Base-by-base conservation (phyloP, 164 flowering plant species). In the Piper longum region DNA sequence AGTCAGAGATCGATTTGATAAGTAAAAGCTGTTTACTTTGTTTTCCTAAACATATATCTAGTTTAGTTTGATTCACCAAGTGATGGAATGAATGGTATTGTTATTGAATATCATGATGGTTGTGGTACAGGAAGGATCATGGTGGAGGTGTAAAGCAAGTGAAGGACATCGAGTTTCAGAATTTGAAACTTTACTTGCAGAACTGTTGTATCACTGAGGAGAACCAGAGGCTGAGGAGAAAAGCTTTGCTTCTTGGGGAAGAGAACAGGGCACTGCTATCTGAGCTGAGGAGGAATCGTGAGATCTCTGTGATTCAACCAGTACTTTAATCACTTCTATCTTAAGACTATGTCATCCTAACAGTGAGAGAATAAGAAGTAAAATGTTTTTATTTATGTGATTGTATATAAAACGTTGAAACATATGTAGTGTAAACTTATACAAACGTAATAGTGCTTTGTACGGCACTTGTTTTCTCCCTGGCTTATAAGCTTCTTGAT, bases 161-260 rank as follows among this genome's bases (percentile, higher is more conserved):
- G 43, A 66, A 68, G 41, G 70, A 66, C 41, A 63, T 83, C 77
- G 79, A 71, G 16, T 56, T 79, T 42, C 67, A 69, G 69, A 83
- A 83, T 73, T 58, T 76, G 74, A 75, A 78, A 78, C 77, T 83
- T n/a, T 81, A 78, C 67, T 55, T 81, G 75, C 71, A 78, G 66
- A 83, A 83, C 77, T 69, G 67, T 63, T 73, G 68, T 44, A 83
- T 83, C 6, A 68, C 76, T 16, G 79, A 79, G 67, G 82, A 81
- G 75, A 83, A 83, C 61, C 78, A 79, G 73, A 81, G 72, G 69
- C 75, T 81, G 60, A 78, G 80, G 69, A 75, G 67, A 65, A 78
- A 61, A 66, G 83, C 85, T 44, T 56, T 51, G 40, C 72, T 75
- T 44, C 83, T 81, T 4, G 76, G 66, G 67, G 78, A 78, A 66